Conservation (phyloP, 2,329 filamentous ascomycete species). For the Dothidotthia symphoricarpi region DNA sequence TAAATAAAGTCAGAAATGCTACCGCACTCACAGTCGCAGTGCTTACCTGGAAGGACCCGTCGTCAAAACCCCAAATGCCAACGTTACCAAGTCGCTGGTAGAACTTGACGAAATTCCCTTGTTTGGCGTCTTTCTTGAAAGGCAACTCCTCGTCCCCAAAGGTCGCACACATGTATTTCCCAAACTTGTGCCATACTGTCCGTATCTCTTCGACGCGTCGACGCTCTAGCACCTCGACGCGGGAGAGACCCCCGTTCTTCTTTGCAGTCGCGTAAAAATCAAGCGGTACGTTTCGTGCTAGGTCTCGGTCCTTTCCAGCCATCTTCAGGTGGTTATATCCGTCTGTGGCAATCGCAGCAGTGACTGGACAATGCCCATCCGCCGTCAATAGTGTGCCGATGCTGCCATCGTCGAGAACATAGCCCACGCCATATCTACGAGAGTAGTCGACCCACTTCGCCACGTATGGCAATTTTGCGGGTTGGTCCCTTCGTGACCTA, state of each 20-base stretch:
- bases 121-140: constrained; percentile 46
- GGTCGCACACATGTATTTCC: constrained; percentile 62
- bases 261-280: constrained; percentile 71
- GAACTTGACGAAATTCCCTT: constrained; percentile 65
- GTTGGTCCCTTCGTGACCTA: constrained; percentile 49
- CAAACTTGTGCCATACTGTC: constrained; percentile 67
- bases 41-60: constrained; percentile 71
- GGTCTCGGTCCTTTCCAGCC: constrained; percentile 59
- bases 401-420: constrained; percentile 78
- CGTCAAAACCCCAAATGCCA: constrained; percentile 76
- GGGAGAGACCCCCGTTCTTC: constrained; percentile 61
- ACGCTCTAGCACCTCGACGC: constrained; percentile 61
- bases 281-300: constrained; percentile 48
- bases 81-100: constrained; percentile 80
- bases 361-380: constrained; percentile 57
- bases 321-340: constrained; percentile 70
- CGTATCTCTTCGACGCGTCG: constrained; percentile 55
- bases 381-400: constrained; percentile 64
- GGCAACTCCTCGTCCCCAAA: constrained; percentile 49
- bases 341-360: constrained; percentile 68
- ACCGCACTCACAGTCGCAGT: not conserved
- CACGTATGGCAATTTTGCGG: constrained; percentile 56
- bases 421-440: constrained; percentile 81
- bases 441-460: constrained; percentile 86
- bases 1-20: constrained; percentile 36